Conservation (phyloP, 768 basidiomycete genomes). For the Rhodotorula sphaerocarpa region DNA sequence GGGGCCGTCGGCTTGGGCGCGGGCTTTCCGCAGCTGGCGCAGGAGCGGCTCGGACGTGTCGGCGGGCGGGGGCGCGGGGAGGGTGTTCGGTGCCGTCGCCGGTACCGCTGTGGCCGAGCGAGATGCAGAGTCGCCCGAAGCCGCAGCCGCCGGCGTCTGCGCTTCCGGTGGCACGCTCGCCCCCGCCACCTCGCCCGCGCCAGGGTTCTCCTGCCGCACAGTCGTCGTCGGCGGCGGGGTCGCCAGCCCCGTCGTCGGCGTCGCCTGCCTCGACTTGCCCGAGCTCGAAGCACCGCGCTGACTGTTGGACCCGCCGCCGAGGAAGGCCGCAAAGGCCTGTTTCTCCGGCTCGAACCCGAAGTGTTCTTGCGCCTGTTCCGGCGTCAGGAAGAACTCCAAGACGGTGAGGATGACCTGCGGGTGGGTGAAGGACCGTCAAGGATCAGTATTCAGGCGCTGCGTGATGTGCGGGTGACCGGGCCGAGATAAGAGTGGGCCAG, state of each 20-base stretch:
- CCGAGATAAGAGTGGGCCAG: not conserved
- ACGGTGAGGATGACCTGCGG: conserved; percentile 29
- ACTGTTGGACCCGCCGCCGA: no score
- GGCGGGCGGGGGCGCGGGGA: no score
- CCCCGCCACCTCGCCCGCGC: not conserved
- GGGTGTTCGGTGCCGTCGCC: not conserved
- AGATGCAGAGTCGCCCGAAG: no score
- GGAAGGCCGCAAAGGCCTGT: conserved; percentile 29
- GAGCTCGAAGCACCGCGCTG: no score
- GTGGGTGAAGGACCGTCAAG: not conserved
- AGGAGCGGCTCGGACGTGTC: conserved; percentile 9
- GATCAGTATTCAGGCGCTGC: not conserved
- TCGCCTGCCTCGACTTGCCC: no score
- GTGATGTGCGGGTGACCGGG: not conserved
- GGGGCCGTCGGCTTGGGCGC: conserved; percentile 29
- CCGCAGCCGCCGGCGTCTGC: not conserved
- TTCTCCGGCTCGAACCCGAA: conserved; percentile 30
- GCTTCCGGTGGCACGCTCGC: not conserved
- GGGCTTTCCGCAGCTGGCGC: conserved; percentile 35
- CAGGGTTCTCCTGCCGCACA: not conserved
- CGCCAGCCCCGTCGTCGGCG: no score
- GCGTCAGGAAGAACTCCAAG: conserved; percentile 35
- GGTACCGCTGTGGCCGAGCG: no score
- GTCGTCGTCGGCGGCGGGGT: not conserved
- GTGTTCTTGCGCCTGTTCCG: conserved; percentile 28